Conservation (phyloP, 2,329 filamentous ascomycete species). For the Zopfia rhizophila region DNA sequence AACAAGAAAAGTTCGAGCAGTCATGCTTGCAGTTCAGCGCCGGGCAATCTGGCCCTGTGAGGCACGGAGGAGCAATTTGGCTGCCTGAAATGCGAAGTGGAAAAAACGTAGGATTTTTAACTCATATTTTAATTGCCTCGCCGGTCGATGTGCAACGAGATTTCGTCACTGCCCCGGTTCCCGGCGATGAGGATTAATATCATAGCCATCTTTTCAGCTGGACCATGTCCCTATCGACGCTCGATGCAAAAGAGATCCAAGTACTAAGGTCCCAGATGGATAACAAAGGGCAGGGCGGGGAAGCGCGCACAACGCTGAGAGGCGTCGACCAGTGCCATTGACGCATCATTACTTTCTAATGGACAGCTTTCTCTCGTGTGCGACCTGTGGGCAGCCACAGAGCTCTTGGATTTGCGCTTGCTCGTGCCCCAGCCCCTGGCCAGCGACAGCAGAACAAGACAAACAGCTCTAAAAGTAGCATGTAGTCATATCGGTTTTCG, state of each 20-base stretch:
- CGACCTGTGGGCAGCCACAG: slow-evolving; percentile 18
- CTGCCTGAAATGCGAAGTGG: no score
- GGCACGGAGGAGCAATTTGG: slow-evolving; percentile 29
- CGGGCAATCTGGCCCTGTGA: slow-evolving; percentile 21
- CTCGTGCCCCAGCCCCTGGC: slow-evolving; percentile 1
- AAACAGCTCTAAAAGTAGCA: slow-evolving; percentile 43
- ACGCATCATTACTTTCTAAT: slow-evolving; percentile 16
- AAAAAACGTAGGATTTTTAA: no score
- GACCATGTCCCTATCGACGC: no score
- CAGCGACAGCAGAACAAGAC: slow-evolving; percentile 2
- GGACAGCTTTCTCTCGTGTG: slow-evolving; percentile 8
- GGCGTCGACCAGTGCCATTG: slow-evolving; percentile 8
- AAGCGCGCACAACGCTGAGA: slow-evolving; percentile 9
- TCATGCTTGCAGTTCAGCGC: slow-evolving; percentile 15
- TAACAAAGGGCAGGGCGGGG: background rate
- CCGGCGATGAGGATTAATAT: no score
- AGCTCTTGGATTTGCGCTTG: slow-evolving; percentile 9
- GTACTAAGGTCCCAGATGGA: slow-evolving; percentile 8
- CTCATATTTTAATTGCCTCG: no score
- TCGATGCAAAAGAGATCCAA: no score
- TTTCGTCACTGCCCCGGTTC: no score
- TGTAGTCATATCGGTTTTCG: slow-evolving; percentile 45
- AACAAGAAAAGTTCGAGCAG: slow-evolving; percentile 9
- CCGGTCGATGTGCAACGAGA: no score
- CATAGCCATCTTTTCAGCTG: no score